Base-by-base conservation (phyloP, 2,329 filamentous ascomycete species). In the Pezicula rhizophila region DNA sequence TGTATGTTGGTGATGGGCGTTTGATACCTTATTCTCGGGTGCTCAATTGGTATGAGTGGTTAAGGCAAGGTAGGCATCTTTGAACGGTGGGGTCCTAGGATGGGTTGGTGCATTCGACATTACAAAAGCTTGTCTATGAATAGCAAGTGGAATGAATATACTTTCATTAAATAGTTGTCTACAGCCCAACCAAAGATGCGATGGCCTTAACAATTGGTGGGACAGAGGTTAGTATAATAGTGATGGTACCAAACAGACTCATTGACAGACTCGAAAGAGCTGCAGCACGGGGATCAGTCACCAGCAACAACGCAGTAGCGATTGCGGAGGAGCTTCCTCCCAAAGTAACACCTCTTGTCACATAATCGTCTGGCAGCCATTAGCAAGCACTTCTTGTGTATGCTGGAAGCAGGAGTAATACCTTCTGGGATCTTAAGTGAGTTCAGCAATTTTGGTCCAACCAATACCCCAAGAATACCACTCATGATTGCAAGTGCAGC, bases 291-390 rank as follows among this genome's bases (percentile, higher is more conserved):
- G 78, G 78, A 52, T 83, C 79, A 1, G 73, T 75, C 2, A 71
- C 68, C 2, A 83, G 62, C 2, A 83, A 64, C 31, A 81, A 59
- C 0, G 80, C 78, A 3, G 79, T 82, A 1, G 72, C 78, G 35
- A 83, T 77, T 5, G 79, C 79, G 4, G 75, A 78, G 0, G 77
- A 79, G 58, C 82, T 82, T 2, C 75, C 76, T 4, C 79, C 79
- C n/a, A 82, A 61, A 1, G 78, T 78, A 4, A 84, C 77, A 8
- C 80, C 79, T n/a, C 78, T 67, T 1, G 78, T 82, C 31, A 83
- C 78, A 52, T 82, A 84, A 61, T 82, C 80, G 56, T 82, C 79
- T 75, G 12, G 15, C 8, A 15, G 42, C 2, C 17, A 35, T 47
- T 25, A 50, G 43, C 41, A 23, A 12, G 17, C 3, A 25, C 12